Evolutionary conservation across 306 rosid species (phyloP), one percentile per base, ranked within the genome.

Genomic region (Crotalaria pallida): DNA sequence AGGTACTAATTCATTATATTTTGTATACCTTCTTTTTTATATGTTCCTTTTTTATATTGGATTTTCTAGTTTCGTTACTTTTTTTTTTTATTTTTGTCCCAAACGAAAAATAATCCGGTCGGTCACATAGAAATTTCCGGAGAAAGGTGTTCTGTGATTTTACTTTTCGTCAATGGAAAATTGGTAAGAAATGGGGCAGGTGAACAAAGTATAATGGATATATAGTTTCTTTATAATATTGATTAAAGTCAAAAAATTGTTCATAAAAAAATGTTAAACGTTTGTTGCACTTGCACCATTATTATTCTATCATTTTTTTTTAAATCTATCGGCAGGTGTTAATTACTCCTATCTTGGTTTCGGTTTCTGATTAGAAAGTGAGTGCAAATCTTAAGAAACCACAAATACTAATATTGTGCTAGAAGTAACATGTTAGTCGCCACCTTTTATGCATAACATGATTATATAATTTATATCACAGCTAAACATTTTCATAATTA

Each of bases 1-100:
- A 93, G 96, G 98, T 92, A 78, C 17, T 22, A 78, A 24, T 31
- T 36, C 7, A 12, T 60, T n/a, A 16, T 33, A 15, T 15, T 4
- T 7, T 10, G 45, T 18, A 18, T 10, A 44, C 8, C 29, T 11
- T 43, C 7, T 45, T 41, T 26, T 12, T 0, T 27, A 16, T 16
- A 5, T 23, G 12, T 57, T 26, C 44, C 31, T 0, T 27, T 0
- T 45, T 18, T 0, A 4, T 27, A 70, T 29, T 21, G 10, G 26
- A 21, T 7, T 27, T 38, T 15, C 8, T 50, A 22, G 22, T 52
- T 68, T 44, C 36, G 34, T 19, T 61, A 5, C 10, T 18, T 33
- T 18, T 7, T n/a, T 31, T 31, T 38, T 34, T 10, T n/a, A 13
- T n/a, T 38, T 3, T 38, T 38, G n/a, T 38, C 3, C 41, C 1